A percentile compares a stretch with the other conserved stretches of the same genome.
Evolutionary conservation across 345 rosid species (phyloP).

Genomic region (Citrus maxima): DNA sequence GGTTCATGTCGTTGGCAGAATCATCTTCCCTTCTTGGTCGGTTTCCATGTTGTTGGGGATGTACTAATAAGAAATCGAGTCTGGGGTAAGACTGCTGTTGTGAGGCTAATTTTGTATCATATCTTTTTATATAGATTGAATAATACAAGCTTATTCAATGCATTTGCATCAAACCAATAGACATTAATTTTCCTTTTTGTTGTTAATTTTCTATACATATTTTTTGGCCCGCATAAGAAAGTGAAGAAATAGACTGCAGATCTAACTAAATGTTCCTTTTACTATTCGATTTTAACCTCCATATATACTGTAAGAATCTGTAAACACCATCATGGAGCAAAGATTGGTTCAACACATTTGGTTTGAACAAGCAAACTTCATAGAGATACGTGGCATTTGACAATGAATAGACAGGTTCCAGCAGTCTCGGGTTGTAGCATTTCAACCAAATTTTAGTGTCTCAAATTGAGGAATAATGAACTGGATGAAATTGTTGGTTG

Average conservation of each 20-base stretch:
- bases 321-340: neutral
- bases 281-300: neutral
- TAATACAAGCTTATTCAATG: neutral
- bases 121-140: neutral
- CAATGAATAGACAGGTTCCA: neutral
- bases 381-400: neutral
- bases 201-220: neutral
- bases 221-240: neutral
- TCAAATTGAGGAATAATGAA: neutral
- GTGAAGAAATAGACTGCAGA: neutral
- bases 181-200: neutral
- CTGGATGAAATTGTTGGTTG: neutral
- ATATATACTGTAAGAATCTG: neutral
- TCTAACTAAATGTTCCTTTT: neutral
- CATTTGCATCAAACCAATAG: neutral
- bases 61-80: conserved; percentile 10
- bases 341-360: neutral
- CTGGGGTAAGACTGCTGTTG: neutral
- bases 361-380: neutral
- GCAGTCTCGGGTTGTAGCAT: neutral
- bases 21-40: neutral
- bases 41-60: neutral
- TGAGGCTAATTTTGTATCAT: conserved; percentile 5
- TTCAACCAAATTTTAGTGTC: neutral
- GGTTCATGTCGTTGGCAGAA: conserved; percentile 5